Conservation (phyloP, 176 grass and related monocot species). For the Carex myosuroides region DNA sequence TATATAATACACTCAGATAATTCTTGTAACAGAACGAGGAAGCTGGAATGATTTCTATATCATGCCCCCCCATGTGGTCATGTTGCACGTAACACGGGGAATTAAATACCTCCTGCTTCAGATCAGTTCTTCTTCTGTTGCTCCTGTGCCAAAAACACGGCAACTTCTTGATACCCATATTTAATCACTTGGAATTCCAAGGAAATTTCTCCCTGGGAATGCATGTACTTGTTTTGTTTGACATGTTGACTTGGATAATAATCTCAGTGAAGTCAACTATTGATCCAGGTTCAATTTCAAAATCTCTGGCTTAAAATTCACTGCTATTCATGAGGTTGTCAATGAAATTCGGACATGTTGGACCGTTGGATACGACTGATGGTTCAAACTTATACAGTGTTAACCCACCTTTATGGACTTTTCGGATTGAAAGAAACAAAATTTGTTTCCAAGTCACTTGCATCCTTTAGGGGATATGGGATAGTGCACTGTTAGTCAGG, state of each 20-base stretch:
- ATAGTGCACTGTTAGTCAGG: not conserved
- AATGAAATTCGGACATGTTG: not conserved
- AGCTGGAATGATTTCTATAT: not conserved
- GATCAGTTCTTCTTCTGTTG: not conserved
- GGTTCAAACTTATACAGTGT: no score
- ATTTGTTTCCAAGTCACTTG: not conserved
- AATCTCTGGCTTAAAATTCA: no score
- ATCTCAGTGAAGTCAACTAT: not conserved
- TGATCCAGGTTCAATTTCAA: not conserved
- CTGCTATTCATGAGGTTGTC: no score
- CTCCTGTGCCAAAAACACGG: slow-evolving; percentile 6
- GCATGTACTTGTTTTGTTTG: not conserved
- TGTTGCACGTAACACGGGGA: not conserved
- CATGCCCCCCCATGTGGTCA: not conserved
- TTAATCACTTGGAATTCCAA: not conserved
- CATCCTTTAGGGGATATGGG: not conserved
- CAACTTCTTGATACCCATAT: not conserved
- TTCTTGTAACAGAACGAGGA: not conserved
- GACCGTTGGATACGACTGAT: no score
- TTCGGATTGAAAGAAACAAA: not conserved
- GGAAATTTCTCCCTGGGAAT: not conserved
- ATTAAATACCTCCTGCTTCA: not conserved
- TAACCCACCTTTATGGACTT: not conserved
- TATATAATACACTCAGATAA: not conserved
- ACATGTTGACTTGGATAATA: not conserved